Base-by-base conservation (phyloP, 192 early-diverging fungal species). In the Gaertneriomyces sp. region DNA sequence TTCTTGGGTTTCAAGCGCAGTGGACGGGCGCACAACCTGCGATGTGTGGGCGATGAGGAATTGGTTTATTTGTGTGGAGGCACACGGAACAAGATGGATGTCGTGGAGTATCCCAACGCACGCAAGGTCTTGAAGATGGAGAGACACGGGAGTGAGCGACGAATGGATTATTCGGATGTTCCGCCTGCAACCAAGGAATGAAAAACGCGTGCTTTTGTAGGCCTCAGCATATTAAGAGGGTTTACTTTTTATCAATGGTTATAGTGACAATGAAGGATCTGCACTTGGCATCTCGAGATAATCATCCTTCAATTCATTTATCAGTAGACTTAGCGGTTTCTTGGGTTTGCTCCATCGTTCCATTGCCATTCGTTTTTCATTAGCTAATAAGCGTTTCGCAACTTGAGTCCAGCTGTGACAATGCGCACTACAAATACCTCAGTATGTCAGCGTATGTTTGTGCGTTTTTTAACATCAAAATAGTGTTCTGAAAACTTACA, bases 321-420 rank as follows among this genome's bases (percentile, higher is more conserved):
- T 58, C 38, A 42, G 45, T 47, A 44, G 42, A 33, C 66, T 68
- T 6, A 68, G 49, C 4, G 57, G 66, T 25, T 45, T 17, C 45
- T 58, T 45, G 7, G 66, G 66, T n/a, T 43, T n/a, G 19, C 20
- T 50, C 40, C 51, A 49, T 16, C 33, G 53, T 12, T 52, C 58
- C 16, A 42, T 60, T 17, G 66, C 70, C 51, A 73, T 76, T 42
- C 60, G 57, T 49, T 72, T 68, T 46, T 77, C 76, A 42, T 57
- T 62, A 1, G 63, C 45, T 14, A 82, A 68, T 14, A 77, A 58
- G 8, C 75, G 68, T 63, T 74, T 79, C 25, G 74, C 80, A 16
- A 77, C 71, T 33, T n/a, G 41, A 1, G 73, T 64, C 80, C 80
- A 82, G 43, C 66, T 63, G 12, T 73, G 73, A 53, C 71, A 74